Evolutionary conservation across 108 stramenopile genomes (phyloP).

Genomic region (Nannochloropsis granulata): DNA sequence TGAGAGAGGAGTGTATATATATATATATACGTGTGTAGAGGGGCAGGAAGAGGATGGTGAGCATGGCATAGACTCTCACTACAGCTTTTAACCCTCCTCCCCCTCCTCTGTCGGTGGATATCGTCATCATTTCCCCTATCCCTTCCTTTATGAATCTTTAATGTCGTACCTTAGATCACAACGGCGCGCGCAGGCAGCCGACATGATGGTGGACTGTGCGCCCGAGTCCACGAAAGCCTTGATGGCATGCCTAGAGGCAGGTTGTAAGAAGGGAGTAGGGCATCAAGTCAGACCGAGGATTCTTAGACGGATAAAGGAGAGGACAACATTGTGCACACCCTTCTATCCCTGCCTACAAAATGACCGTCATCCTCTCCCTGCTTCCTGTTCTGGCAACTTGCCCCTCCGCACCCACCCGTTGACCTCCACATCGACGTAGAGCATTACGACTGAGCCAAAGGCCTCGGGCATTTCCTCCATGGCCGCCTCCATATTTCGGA

Average conservation of each 20-base stretch:
- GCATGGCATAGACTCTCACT: not conserved
- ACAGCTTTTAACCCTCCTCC: not conserved
- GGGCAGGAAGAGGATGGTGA: not conserved
- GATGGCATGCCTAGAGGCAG: slow-evolving; percentile 34
- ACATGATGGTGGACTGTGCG: slow-evolving; percentile 84
- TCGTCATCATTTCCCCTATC: slow-evolving; percentile 29
- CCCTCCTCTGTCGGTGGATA: slow-evolving; percentile 52
- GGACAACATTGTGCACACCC: too few species aligned
- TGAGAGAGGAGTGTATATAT: too few species aligned
- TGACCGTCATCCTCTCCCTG: not conserved
- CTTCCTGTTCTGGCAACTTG: too few species aligned
- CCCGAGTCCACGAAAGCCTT: slow-evolving; percentile 91
- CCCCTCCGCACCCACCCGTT: slow-evolving; percentile 24
- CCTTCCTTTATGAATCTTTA: slow-evolving; percentile 61
- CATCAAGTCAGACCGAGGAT: not conserved
- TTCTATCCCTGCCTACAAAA: not conserved
- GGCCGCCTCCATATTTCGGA: slow-evolving; percentile 37
- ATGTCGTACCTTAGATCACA: slow-evolving; percentile 53
- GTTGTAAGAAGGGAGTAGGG: not conserved
- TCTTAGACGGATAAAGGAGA: not conserved
- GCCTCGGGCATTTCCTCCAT: slow-evolving; percentile 86
- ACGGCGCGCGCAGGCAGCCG: slow-evolving; percentile 49
- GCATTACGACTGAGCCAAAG: slow-evolving; percentile 80
- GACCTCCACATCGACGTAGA: slow-evolving; percentile 76
- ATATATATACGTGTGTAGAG: not conserved